A percentile compares a stretch with the other conserved stretches of the same genome.
Conservation (phyloP, 2,329 filamentous ascomycete genomes). For the Paramyrothecium sp. region DNA sequence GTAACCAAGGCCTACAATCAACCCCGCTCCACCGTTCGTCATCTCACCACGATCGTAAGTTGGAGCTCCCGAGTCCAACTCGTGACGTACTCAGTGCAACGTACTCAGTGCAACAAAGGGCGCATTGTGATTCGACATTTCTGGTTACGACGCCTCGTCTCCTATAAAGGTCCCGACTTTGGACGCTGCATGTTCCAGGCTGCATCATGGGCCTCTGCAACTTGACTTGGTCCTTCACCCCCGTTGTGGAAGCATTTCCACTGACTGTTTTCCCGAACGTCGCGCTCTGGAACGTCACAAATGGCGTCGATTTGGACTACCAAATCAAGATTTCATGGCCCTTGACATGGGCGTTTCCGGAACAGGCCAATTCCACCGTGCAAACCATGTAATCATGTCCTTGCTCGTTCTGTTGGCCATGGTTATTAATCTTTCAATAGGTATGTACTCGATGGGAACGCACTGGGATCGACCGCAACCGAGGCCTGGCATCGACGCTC, state of each 20-base stretch:
- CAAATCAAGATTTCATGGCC: not conserved
- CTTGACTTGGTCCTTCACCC: not conserved
- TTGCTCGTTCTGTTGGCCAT: not conserved
- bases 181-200: too few relatives aligned
- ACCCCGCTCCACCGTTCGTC: too few relatives aligned
- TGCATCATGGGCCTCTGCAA: not conserved
- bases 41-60: too few relatives aligned
- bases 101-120: too few relatives aligned
- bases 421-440: not conserved
- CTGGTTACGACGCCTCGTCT: too few relatives aligned
- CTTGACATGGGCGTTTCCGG: not conserved
- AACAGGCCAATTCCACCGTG: not conserved
- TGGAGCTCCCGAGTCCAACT: too few relatives aligned
- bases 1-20: too few relatives aligned
- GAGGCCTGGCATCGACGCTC: not conserved
- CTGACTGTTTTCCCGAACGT: not conserved
- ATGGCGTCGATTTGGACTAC: not conserved
- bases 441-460: not conserved
- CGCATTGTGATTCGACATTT: too few relatives aligned
- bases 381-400: not conserved
- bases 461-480: not conserved
- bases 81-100: too few relatives aligned
- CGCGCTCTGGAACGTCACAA: not conserved
- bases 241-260: not conserved
- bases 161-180: too few relatives aligned